Evolutionary conservation across 1,284 basidiomycete species (phyloP).

Genomic region (Ustilago cynodontis): DNA sequence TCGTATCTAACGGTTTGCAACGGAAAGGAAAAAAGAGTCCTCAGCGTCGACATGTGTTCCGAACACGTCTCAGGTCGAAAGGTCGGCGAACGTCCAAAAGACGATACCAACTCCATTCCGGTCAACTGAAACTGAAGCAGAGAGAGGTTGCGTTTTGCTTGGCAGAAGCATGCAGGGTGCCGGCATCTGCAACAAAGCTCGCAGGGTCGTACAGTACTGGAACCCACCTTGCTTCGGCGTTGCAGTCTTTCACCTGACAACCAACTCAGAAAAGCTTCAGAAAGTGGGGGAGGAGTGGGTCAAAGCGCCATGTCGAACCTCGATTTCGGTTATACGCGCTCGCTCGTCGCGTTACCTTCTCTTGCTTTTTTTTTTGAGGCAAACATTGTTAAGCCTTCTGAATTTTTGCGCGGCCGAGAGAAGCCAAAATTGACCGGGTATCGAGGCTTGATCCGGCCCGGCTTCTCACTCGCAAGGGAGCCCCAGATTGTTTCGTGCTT

Average conservation of each 20-base stretch:
- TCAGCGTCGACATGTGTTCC: too few relatives aligned
- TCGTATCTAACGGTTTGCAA: not conserved
- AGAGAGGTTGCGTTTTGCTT: too few relatives aligned
- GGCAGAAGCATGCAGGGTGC: conserved; percentile 12
- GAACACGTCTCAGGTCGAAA: not conserved
- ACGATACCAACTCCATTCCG: conserved; percentile 13
- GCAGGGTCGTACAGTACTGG: too few relatives aligned
- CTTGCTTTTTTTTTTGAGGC: not conserved
- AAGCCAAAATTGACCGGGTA: conserved; percentile 12
- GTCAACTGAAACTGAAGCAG: not conserved
- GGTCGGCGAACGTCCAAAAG: not conserved
- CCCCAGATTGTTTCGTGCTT: conserved; percentile 16
- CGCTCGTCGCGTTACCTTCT: conserved; percentile 7
- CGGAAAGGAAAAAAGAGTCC: too few relatives aligned
- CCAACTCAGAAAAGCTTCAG: too few relatives aligned
- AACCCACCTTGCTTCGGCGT: too few relatives aligned
- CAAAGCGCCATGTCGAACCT: too few relatives aligned
- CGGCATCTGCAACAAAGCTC: conserved; percentile 11
- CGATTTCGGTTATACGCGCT: conserved; percentile 2
- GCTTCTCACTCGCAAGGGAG: not conserved
- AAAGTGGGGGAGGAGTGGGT: too few relatives aligned
- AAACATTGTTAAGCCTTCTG: not conserved
- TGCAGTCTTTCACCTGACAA: not conserved
- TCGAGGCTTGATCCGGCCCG: conserved; percentile 22
- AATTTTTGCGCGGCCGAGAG: conserved; percentile 19